Evolutionary conservation across 1,284 basidiomycete genomes (phyloP).

Genomic region (Leccinum pachyderme): DNA sequence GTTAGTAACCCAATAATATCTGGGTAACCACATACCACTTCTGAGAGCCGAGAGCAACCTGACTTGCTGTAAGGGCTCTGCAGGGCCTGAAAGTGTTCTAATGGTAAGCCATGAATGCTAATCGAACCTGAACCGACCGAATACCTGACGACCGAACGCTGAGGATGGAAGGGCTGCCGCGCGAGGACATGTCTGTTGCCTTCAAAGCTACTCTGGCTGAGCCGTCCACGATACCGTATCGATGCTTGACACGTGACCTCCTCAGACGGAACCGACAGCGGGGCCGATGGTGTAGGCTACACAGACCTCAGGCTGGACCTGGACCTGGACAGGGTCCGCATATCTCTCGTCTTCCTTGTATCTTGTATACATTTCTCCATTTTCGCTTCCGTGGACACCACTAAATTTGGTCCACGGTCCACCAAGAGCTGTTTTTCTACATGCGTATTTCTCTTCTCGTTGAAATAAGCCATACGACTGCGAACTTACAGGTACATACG

Average conservation of each 20-base stretch:
- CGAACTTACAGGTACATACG: conserved; percentile 32
- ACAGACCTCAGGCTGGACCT: neutral
- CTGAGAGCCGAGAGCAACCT: conserved; percentile 77
- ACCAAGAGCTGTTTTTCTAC: too few species aligned
- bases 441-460: conserved; percentile 33
- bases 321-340: neutral
- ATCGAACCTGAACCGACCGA: neutral
- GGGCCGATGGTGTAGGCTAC: too few species aligned
- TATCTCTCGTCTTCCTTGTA: conserved; percentile 35
- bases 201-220: neutral
- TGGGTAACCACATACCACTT: conserved; percentile 39
- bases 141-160: conserved; percentile 21
- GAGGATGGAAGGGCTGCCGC: conserved; percentile 14
- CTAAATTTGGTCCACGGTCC: conserved; percentile 29
- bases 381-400: conserved; percentile 49
- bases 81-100: conserved; percentile 13
- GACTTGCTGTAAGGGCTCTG: conserved; percentile 68
- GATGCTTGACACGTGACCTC: conserved; percentile 14
- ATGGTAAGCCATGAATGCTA: conserved; percentile 4
- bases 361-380: conserved; percentile 48
- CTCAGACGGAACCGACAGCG: too few species aligned
- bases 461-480: conserved; percentile 42
- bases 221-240: conserved; percentile 1
- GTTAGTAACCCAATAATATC: conserved; percentile 1
- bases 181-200: conserved; percentile 18